Evolutionary conservation across 257 asterid species (phyloP).

Genomic region (Craterostigma plantagineum): DNA sequence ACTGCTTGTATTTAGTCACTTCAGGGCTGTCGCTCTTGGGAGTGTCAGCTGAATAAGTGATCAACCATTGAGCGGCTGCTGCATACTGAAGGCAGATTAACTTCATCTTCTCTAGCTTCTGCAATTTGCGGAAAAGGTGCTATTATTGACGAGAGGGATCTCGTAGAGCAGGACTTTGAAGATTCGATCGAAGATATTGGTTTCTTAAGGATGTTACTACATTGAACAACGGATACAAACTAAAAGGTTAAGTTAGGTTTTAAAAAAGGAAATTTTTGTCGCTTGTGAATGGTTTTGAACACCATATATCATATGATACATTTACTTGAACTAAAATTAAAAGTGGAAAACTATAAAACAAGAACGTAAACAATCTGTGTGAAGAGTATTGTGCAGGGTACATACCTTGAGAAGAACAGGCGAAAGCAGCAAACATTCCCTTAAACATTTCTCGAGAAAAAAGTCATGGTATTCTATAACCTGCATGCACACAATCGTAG

Average conservation of each 20-base stretch:
- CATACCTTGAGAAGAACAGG: constrained; percentile 85
- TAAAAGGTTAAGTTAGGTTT: too few species aligned
- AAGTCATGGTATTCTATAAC: constrained; percentile 85
- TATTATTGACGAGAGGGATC: constrained; percentile 8
- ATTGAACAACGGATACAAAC: too few species aligned
- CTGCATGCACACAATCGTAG: constrained; percentile 39
- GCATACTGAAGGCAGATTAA: constrained; percentile 84
- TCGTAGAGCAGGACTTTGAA: background rate
- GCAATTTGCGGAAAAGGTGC: constrained; percentile 13
- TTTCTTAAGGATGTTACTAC: too few species aligned
- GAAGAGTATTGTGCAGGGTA: background rate
- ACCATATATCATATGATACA: too few species aligned
- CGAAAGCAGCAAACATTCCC: constrained; percentile 88
- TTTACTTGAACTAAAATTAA: too few species aligned
- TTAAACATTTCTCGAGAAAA: constrained; percentile 82
- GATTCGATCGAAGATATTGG: too few species aligned
- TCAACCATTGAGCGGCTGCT: constrained; percentile 72
- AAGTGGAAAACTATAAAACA: background rate
- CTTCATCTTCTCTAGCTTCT: constrained; percentile 91
- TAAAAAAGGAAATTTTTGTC: too few species aligned
- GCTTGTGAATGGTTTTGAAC: too few species aligned
- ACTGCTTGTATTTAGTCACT: constrained; percentile 28
- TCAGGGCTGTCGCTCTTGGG: constrained; percentile 20
- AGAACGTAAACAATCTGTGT: too few species aligned
- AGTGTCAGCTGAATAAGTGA: constrained; percentile 43